Percentiles rank a stretch among this genome's conserved stretches.
phyloP scores from a whole-genome alignment of 192 early-diverging fungal genomes.

The Gaertneriomyces semiglobifer region DNA sequence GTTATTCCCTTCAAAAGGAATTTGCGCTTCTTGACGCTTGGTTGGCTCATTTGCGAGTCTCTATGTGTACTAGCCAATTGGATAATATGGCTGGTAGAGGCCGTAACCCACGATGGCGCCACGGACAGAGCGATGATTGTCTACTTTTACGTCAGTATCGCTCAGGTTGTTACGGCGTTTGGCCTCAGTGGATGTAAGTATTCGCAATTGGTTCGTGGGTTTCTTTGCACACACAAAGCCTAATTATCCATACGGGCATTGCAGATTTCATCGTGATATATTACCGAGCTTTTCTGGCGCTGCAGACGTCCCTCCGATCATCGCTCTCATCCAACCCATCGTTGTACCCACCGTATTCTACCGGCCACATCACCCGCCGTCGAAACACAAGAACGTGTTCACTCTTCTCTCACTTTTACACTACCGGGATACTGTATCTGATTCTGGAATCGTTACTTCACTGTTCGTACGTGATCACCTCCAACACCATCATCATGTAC shows the following conservation, averaged over 20 bases:
- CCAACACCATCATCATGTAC: not conserved
- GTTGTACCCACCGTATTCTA: not conserved
- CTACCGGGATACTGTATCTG: slow-evolving; percentile 17
- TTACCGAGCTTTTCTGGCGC: slow-evolving; percentile 6
- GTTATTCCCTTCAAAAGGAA: slow-evolving; percentile 2
- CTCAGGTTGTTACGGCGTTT: slow-evolving; percentile 15
- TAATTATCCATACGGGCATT: not conserved
- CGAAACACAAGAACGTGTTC: not conserved
- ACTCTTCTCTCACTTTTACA: not conserved
- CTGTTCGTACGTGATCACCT: slow-evolving; percentile 10
- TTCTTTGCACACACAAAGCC: not conserved
- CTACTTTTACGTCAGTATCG: slow-evolving; percentile 10
- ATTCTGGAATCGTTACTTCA: slow-evolving; percentile 15
- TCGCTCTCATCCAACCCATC: not conserved
- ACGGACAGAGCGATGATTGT: slow-evolving; percentile 2
- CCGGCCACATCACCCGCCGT: not conserved
- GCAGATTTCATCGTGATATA: slow-evolving; percentile 17
- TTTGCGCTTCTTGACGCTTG: not conserved
- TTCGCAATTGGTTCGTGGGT: not conserved
- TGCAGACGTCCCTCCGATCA: too few species aligned
- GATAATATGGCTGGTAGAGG: slow-evolving; percentile 11
- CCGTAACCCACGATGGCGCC: not conserved
- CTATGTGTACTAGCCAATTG: slow-evolving; percentile 8
- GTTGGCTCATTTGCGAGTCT: slow-evolving; percentile 13
- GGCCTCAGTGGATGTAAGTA: slow-evolving; percentile 2